These are phyloP conservation scores for Epichloe glyceriae DNA, from an alignment of 2,329 filamentous ascomycete species.

Conservation along the genomic window DNA sequence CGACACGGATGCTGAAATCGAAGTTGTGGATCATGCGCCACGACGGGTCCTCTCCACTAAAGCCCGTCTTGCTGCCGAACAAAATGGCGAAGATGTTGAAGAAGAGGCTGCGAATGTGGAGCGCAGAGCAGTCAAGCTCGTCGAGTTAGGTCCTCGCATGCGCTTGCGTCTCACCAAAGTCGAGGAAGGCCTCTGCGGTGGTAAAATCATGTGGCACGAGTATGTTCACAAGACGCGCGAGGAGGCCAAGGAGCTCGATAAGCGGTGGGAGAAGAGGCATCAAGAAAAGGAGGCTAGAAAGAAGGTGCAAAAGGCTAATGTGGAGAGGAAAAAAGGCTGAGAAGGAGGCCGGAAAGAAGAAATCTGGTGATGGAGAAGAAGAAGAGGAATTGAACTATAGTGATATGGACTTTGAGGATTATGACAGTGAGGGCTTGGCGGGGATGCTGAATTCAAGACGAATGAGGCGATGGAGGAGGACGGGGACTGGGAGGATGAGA, in stretches of 20 bases:
- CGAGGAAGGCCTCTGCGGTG: slow-evolving; percentile 81
- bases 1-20: slow-evolving; percentile 91
- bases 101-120: slow-evolving; percentile 50
- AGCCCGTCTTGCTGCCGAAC: slow-evolving; percentile 28
- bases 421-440: slow-evolving; percentile 37
- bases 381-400: slow-evolving; percentile 29
- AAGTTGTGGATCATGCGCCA: slow-evolving; percentile 56
- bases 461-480: slow-evolving; percentile 37
- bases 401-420: slow-evolving; percentile 33
- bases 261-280: slow-evolving; percentile 64
- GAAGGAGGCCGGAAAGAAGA: slow-evolving; percentile 28
- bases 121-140: slow-evolving; percentile 77
- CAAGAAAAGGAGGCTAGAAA: slow-evolving; percentile 73
- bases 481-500: slow-evolving; percentile 40
- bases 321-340: slow-evolving; percentile 69
- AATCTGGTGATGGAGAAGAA: slow-evolving; percentile 19
- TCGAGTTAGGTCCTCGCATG: slow-evolving; percentile 87
- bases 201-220: slow-evolving; percentile 96
- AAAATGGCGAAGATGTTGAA: slow-evolving; percentile 29
- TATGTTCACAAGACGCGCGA: slow-evolving; percentile 73
- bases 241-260: slow-evolving; percentile 68
- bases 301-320: slow-evolving; percentile 76
- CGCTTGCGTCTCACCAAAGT: slow-evolving; percentile 84
- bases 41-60: slow-evolving; percentile 48
- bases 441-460: slow-evolving; percentile 34